phyloP scores from a whole-genome alignment of 352 stramenopile species.

The Globisporangium paddicum region DNA sequence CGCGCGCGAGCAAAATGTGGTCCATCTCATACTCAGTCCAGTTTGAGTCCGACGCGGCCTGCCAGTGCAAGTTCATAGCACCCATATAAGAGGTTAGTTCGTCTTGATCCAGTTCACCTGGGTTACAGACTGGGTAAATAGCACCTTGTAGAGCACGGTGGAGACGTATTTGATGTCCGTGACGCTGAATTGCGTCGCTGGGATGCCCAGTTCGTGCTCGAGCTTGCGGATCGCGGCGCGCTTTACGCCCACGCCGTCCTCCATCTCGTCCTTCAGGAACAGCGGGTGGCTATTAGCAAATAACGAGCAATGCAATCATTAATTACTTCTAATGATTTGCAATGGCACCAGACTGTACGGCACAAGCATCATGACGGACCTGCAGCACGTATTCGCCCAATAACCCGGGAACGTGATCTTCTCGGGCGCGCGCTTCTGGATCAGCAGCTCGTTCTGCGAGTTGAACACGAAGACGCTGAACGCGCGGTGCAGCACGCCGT shows the following conservation, averaged over 20 bases:
- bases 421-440: constrained; percentile 89
- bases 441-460: constrained; percentile 77
- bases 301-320: too few species aligned
- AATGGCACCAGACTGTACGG: background rate
- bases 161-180: constrained; percentile 96
- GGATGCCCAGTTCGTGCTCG: constrained; percentile 97
- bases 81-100: too few species aligned
- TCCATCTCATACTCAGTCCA: constrained; percentile 99
- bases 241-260: constrained; percentile 83
- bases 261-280: constrained; percentile 87
- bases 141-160: constrained; percentile 97
- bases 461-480: constrained; percentile 89
- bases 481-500: constrained; percentile 74
- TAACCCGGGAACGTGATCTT: constrained; percentile 99
- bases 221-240: constrained; percentile 97
- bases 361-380: constrained; percentile 16
- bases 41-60: constrained; percentile 73
- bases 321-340: too few species aligned
- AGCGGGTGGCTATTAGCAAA: constrained; percentile 95
- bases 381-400: constrained; percentile 99
- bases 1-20: constrained; percentile 94
- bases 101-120: too few species aligned
- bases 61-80: too few species aligned
- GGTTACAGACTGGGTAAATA: constrained; percentile 27
- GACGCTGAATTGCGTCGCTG: constrained; percentile 63